phyloP scores from a whole-genome alignment of 169 alveolate genomes.

The Plasmodium falciparum region DNA sequence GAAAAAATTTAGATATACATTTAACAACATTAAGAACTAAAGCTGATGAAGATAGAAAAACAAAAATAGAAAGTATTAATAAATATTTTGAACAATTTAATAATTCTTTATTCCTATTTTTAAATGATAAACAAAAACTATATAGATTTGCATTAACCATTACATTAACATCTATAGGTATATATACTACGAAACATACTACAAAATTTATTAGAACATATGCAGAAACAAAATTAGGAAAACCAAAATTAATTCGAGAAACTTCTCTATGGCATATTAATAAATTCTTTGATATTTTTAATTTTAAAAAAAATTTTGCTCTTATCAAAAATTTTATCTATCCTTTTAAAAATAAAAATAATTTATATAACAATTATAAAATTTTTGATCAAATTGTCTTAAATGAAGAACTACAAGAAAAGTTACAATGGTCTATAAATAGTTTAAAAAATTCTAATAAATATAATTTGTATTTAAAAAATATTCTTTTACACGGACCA shows the following conservation, averaged over 20 bases:
- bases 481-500: conserved; percentile 95
- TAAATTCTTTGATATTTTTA: conserved; percentile 72
- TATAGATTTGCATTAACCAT: conserved; percentile 71
- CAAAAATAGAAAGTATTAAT: conserved; percentile 91
- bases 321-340: not conserved
- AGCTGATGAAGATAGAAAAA: conserved; percentile 92
- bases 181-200: conserved; percentile 65
- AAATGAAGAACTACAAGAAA: conserved; percentile 89
- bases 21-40: conserved; percentile 87
- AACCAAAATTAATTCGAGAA: conserved; percentile 92
- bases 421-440: conserved; percentile 94
- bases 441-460: conserved; percentile 93
- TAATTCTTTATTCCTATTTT: conserved; percentile 82
- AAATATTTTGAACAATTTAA: conserved; percentile 89
- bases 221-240: conserved; percentile 87
- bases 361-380: not conserved
- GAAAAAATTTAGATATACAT: conserved; percentile 88
- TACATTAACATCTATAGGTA: conserved; percentile 68
- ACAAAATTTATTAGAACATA: conserved; percentile 65
- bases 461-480: conserved; percentile 93
- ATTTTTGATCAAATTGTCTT: conserved; percentile 92
- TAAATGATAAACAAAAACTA: conserved; percentile 86
- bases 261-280: conserved; percentile 90
- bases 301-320: conserved; percentile 32
- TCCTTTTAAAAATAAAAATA: conserved; percentile 4